These are phyloP conservation scores for Gnetum montanum DNA, from an alignment of 75 land plant species.

Conservation along the genomic window DNA sequence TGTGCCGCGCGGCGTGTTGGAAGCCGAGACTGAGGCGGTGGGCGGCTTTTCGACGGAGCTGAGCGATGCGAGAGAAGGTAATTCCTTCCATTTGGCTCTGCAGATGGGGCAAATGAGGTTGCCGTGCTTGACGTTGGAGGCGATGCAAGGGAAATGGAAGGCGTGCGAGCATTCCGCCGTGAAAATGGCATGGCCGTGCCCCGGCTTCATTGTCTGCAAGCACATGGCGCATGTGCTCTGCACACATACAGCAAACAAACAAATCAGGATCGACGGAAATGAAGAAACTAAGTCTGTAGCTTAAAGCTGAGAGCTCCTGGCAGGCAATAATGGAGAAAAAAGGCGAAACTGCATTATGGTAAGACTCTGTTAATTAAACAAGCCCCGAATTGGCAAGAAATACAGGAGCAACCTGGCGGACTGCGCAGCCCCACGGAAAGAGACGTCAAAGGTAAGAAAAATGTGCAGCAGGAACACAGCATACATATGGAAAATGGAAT, in stretches of 20 bases:
- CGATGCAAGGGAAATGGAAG: conserved; percentile 81
- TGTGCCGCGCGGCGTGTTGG: not conserved
- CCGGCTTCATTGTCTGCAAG: conserved; percentile 46
- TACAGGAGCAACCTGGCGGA: too few relatives aligned
- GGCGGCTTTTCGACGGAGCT: not conserved
- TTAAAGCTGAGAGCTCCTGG: too few relatives aligned
- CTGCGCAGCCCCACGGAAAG: too few relatives aligned
- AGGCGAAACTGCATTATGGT: too few relatives aligned
- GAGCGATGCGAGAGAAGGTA: conserved; percentile 39
- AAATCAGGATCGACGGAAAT: not conserved
- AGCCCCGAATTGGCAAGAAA: too few relatives aligned
- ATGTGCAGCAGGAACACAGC: too few relatives aligned
- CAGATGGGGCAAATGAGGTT: conserved; percentile 66
- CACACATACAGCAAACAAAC: not conserved
- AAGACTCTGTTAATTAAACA: too few relatives aligned
- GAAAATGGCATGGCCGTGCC: conserved; percentile 73
- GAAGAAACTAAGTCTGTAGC: not conserved
- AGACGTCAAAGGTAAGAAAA: too few relatives aligned
- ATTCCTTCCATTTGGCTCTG: conserved; percentile 49
- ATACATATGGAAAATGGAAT: too few relatives aligned
- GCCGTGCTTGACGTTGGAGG: conserved; percentile 46
- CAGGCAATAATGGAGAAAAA: too few relatives aligned
- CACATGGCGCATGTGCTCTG: conserved; percentile 79
- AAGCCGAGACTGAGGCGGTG: not conserved
- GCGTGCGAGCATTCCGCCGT: conserved; percentile 84